Evolutionary conservation across 768 basidiomycete genomes (phyloP), one percentile per base, ranked within the genome.

Genomic region (Baorangia bicolor): DNA sequence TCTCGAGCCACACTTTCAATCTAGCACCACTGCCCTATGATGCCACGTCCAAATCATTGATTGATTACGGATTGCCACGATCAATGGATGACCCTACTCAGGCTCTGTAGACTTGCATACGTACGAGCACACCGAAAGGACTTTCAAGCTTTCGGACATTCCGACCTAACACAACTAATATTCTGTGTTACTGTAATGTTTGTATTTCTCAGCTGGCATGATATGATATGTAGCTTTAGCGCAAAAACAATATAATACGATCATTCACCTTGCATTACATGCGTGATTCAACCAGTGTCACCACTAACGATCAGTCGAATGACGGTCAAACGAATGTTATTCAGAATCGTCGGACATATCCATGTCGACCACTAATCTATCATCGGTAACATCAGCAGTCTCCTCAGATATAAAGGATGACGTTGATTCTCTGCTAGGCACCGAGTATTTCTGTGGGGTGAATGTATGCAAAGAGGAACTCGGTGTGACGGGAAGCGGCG

Each of bases 401-500:
- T 7, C 30, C 11, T 45, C 44, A 13, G 43, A 39, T n/a, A 18
- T 16, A 18, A 12, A 34, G 38, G 40, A 21, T 21, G 51, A 37
- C 0, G 33, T 21, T 9, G 46, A 37, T 33, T 43, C 40, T 30
- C n/a, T 31, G 27, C 45, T 28, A 4, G 16, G n/a, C 16, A 34
- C n/a, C 5, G 21, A 11, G 16, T 5, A 38, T 33, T 28, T 51
- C 10, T 54, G 58, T 2, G 64, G 14, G 25, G 25, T 18, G 23
- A 16, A 41, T 21, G 28, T n/a, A 30, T 35, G 10, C 5, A 31
- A 30, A 23, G 35, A 42, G 12, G 39, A 40, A 18, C 33, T 69
- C n/a, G 66, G 63, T 16, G 61, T 45, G 35, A 55, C 62, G 8
- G 70, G 69, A 23, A 73, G 72, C 28, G 75, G 71, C 5, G 73